Base-by-base conservation (phyloP, 805 yeast species). In the Metschnikowia hibisci region DNA sequence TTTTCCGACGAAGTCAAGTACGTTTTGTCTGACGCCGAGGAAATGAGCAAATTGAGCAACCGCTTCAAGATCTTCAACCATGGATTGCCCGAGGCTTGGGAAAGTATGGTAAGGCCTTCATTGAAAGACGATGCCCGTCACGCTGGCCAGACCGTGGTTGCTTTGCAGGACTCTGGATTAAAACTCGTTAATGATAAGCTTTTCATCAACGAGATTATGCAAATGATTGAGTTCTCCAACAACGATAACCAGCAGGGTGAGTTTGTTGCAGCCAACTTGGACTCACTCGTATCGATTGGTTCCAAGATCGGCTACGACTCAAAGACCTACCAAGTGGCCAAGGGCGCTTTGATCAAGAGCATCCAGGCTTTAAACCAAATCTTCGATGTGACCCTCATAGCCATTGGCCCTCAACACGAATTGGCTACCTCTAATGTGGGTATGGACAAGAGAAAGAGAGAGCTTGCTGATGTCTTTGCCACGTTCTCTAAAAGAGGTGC, bases 171-270 rank as follows among this genome's bases (percentile, higher is more conserved):
- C 56, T 64, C 45, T 37, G 45, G 55, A 35, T 53, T 62, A 49
- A 52, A 58, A 37, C 54, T 63, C 32, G 66, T 75, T 43, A 70
- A 66, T 53, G 80, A 76, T 51, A 67, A 70, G 48, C 51, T 60
- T n/a, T 77, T 69, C 58, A 71, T 75, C 45, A 68, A 62, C 43
- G 81, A 77, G 53, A 52, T 77, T 43, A 61, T 74, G 32, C 80
- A 77, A 55, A 60, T 76, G 50, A 64, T 69, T 15, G 74, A 66
- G 48, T 60, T 75, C 42, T 55, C 63, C 13, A 55, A 58, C 16
- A 51, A 54, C 18, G 47, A 60, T 7, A 35, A 53, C 6, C 58
- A 52, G 12, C 30, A 42, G 2, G 38, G 48, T 3, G 65, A 60
- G 36, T 53, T 62, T 20, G 54, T 72, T 4, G 56, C 72, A 9